Base-by-base conservation (phyloP, 768 basidiomycete genomes). In the Fomitopsis pulvina region DNA sequence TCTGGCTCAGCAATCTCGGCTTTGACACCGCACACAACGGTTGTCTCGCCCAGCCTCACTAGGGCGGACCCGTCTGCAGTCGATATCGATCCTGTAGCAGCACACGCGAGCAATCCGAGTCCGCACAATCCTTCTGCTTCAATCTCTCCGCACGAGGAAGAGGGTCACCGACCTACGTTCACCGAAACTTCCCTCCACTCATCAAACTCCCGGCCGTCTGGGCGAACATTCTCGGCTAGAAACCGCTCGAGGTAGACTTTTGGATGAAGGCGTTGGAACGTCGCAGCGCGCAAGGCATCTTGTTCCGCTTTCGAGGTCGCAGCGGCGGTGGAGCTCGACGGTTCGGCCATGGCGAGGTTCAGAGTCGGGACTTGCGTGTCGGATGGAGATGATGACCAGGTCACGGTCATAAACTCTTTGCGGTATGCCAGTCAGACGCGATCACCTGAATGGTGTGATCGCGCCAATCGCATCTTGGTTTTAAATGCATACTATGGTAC, bases 61-160 rank as follows among this genome's bases (percentile, higher is more conserved):
- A 99, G 83, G 0, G 94, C 84, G 4, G 93, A 96, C 0, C 94
- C 93, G 54, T 93, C 79, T 0, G 96, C 93, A 0, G 96, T 97
- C 0, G 89, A 85, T 70, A 99, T 87, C 2, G 94, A 95, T 45
- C 92, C 93, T 94, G 47, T 27, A 26, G 21, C 18, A 14, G n/a
- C n/a, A n/a, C n/a, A n/a, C 20, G 7, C 30, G 6, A 18, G 41
- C 42, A 51, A n/a, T 34, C 30, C 20, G 30, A 32, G 30, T 32
- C 7, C 16, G 16, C 30, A 32, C 30, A 7, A 10, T 9, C 32
- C 41, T 57, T 46, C 51, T 34, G 26, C 9, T 11, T 11, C 20
- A 5, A 24, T 18, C 5, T 28, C 6, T 44, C 16, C 50, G n/a
- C 21, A 7, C 27, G 22, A 7, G 7, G 10, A n/a, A 1, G 42